phyloP scores from a whole-genome alignment of 2,329 filamentous ascomycete genomes.

The Rutstroemia sp. region DNA sequence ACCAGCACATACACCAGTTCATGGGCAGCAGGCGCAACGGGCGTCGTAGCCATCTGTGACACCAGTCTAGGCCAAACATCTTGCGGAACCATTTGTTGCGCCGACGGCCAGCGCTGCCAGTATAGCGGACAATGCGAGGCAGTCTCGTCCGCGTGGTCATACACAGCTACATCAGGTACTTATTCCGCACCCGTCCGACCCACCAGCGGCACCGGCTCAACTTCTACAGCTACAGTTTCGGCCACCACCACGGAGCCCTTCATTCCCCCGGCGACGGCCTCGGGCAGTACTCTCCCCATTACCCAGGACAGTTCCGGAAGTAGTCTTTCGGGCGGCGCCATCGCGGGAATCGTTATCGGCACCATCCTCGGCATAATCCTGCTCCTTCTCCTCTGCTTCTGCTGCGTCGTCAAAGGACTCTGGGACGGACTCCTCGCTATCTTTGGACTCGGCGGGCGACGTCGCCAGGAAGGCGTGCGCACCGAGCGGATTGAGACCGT shows the following conservation, averaged over 20 bases:
- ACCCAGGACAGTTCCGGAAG: constrained; percentile 12
- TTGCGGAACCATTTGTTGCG: constrained; percentile 66
- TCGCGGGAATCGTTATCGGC: constrained; percentile 75
- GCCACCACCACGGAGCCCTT: constrained; percentile 40
- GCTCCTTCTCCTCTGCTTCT: constrained; percentile 65
- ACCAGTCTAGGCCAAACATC: constrained; percentile 48
- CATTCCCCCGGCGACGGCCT: constrained; percentile 45
- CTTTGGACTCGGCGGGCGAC: constrained; percentile 51
- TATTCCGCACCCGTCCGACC: constrained; percentile 39
- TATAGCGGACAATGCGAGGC: constrained; percentile 17
- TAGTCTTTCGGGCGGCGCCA: constrained; percentile 61
- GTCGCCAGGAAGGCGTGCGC: constrained; percentile 31
- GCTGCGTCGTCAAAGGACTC: constrained; percentile 58
- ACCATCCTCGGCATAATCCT: constrained; percentile 59
- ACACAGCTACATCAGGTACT: constrained; percentile 21
- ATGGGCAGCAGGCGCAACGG: constrained; percentile 12
- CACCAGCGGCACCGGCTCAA: constrained; percentile 42
- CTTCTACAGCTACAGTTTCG: constrained; percentile 47
- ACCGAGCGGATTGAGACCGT: constrained; percentile 50
- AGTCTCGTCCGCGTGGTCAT: constrained; percentile 29
- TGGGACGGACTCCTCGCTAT: constrained; percentile 53
- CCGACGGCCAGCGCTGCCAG: constrained; percentile 60
- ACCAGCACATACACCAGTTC: constrained; percentile 39
- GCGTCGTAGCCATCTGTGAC: constrained; percentile 38
- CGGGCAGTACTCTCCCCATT: constrained; percentile 30